These are phyloP conservation scores for Erythrobasidium yunnanense DNA, from an alignment of 768 basidiomycete species.

Conservation along the genomic window DNA sequence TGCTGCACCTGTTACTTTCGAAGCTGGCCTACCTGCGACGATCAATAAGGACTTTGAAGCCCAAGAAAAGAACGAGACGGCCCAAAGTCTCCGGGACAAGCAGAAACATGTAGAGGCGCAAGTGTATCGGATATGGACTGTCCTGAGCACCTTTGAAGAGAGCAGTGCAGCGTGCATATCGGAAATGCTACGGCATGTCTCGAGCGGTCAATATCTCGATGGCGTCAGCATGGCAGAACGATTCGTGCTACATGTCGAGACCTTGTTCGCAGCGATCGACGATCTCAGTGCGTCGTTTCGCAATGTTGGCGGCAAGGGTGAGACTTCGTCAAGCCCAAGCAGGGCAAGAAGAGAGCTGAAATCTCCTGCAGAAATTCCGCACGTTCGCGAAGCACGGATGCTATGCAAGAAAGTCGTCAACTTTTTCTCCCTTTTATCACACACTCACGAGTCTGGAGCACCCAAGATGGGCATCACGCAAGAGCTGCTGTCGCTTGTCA, in stretches of 20 bases:
- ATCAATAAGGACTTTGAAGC: conserved; percentile 49
- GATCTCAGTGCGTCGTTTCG: conserved; percentile 84
- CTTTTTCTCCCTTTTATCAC: conserved; percentile 87
- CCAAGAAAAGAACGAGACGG: conserved; percentile 70
- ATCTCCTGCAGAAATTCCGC: conserved; percentile 55
- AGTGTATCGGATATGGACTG: conserved; percentile 98
- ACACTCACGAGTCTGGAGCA: conserved; percentile 83
- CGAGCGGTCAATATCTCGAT: conserved; percentile 88
- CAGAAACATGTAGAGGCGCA: conserved; percentile 92
- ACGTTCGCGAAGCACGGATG: conserved; percentile 95
- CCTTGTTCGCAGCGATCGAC: conserved; percentile 91
- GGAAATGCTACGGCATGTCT: conserved; percentile 95
- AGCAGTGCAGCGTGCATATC: conserved; percentile 98
- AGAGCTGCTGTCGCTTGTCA: conserved; percentile 89
- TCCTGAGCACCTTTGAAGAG: conserved; percentile 94
- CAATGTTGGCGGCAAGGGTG: conserved; percentile 71
- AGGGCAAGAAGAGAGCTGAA: background rate
- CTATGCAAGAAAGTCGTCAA: conserved; percentile 98
- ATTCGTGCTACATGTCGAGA: conserved; percentile 96
- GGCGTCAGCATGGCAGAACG: conserved; percentile 97
- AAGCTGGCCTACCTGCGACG: background rate
- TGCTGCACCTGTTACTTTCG: background rate
- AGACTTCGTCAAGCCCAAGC: conserved; percentile 35
- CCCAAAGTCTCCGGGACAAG: conserved; percentile 69
- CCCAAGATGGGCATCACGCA: conserved; percentile 92